Percentiles rank a stretch among this genome's conserved stretches.
These are phyloP conservation scores for Russula vinacea DNA, from an alignment of 768 basidiomycete species.

Conservation along the genomic window DNA sequence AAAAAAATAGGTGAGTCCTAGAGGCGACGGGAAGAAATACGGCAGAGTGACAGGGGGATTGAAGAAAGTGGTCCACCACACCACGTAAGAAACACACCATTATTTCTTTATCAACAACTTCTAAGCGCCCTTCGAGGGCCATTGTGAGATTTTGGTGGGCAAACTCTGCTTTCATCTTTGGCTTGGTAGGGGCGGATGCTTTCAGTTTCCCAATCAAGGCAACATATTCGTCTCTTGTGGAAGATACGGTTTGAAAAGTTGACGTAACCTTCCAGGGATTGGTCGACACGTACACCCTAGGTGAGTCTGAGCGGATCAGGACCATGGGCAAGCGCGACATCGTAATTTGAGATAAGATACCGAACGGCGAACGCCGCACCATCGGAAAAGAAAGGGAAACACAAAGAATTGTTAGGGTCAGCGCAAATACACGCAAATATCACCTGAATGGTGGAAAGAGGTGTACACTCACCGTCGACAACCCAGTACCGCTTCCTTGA, in stretches of 20 bases:
- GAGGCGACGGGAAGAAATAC: slow-evolving; percentile 3
- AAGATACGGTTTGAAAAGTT: slow-evolving; percentile 67
- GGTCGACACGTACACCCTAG: slow-evolving; percentile 76
- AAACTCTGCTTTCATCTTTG: slow-evolving; percentile 54
- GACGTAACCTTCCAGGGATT: slow-evolving; percentile 90
- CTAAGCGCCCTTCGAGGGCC: slow-evolving; percentile 60
- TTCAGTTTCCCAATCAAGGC: slow-evolving; percentile 61
- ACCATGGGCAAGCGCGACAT: slow-evolving; percentile 26
- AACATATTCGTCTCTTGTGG: slow-evolving; percentile 72
- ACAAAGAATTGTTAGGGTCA: slow-evolving; percentile 38
- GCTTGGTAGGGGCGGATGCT: slow-evolving; percentile 43
- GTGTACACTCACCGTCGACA: slow-evolving; percentile 77
- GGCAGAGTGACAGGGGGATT: slow-evolving; percentile 11
- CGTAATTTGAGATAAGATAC: slow-evolving; percentile 31
- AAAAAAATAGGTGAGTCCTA: slow-evolving; percentile 28
- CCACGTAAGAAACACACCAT: slow-evolving; percentile 50
- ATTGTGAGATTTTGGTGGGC: slow-evolving; percentile 60
- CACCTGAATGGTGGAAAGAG: slow-evolving; percentile 32
- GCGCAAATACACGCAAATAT: slow-evolving; percentile 75
- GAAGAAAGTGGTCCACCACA: slow-evolving; percentile 2
- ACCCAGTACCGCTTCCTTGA: slow-evolving; percentile 81
- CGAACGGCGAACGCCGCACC: slow-evolving; percentile 40
- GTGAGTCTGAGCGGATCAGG: slow-evolving; percentile 57
- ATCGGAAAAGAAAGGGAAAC: slow-evolving; percentile 42
- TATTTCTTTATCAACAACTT: slow-evolving; percentile 64